Evolutionary conservation across 2,329 filamentous ascomycete genomes (phyloP).

Genomic region (Fusarium sp.): DNA sequence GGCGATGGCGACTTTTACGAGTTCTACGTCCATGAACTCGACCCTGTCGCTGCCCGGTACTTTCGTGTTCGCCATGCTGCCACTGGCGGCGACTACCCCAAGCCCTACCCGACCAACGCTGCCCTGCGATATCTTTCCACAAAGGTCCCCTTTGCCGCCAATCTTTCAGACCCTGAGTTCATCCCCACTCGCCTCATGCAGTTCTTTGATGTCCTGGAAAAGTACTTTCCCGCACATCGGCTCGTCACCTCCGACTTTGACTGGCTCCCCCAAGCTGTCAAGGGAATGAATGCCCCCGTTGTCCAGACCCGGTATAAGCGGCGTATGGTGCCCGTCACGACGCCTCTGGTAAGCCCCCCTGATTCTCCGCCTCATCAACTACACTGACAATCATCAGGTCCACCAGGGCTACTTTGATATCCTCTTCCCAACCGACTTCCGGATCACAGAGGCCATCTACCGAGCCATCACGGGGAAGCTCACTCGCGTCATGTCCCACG

Average conservation of each 20-base stretch:
- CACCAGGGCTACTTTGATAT: slow-evolving; percentile 99
- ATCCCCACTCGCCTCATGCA: slow-evolving; percentile 95
- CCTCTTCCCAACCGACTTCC: slow-evolving; percentile 96
- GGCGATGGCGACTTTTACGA: slow-evolving; percentile 90
- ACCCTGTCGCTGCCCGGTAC: slow-evolving; percentile 86
- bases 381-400: slow-evolving; percentile 66
- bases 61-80: slow-evolving; percentile 87
- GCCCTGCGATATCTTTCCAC: slow-evolving; percentile 72
- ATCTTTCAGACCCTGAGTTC: slow-evolving; percentile 88
- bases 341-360: slow-evolving; percentile 77
- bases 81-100: slow-evolving; percentile 71
- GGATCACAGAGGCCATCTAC: slow-evolving; percentile 91
- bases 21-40: slow-evolving; percentile 85
- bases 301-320: slow-evolving; percentile 95
- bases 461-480: slow-evolving; percentile 92
- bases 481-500: slow-evolving; percentile 85
- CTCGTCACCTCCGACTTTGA: slow-evolving; percentile 93
- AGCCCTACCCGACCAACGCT: slow-evolving; percentile 67
- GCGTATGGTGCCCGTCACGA: slow-evolving; percentile 88
- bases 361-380: not conserved
- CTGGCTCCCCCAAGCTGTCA: slow-evolving; percentile 82
- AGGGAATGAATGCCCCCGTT: slow-evolving; percentile 90
- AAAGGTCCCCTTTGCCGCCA: slow-evolving; percentile 76
- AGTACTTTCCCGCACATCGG: slow-evolving; percentile 90
- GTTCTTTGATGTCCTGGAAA: slow-evolving; percentile 92